Percentiles rank a stretch among this genome's conserved stretches.
Evolutionary conservation across 257 asterid species (phyloP).

Genomic region (Leptodermis oblonga): DNA sequence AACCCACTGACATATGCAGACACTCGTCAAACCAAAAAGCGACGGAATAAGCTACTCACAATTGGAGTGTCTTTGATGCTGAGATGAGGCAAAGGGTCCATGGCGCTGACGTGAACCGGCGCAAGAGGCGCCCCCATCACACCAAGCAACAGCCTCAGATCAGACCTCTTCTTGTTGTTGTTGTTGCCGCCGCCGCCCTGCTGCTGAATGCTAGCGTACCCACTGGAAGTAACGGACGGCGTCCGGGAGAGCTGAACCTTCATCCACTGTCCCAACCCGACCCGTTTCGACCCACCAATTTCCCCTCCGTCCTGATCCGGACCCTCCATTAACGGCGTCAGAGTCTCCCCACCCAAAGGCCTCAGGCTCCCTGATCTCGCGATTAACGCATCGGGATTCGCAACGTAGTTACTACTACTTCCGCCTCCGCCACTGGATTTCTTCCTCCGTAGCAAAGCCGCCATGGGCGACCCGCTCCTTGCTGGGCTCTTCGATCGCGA

Average conservation of each 20-base stretch:
- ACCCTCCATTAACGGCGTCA: slow-evolving; percentile 42
- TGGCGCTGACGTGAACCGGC: slow-evolving; percentile 77
- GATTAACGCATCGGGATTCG: slow-evolving; percentile 27
- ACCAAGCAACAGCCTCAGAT: slow-evolving; percentile 84
- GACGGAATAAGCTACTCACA: slow-evolving; percentile 29
- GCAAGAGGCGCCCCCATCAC: slow-evolving; percentile 97
- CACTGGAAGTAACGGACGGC: slow-evolving; percentile 47
- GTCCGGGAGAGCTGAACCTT: slow-evolving; percentile 33
- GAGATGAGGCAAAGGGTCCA: slow-evolving; percentile 89
- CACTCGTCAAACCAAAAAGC: slow-evolving; percentile 9
- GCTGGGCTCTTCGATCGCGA: slow-evolving; percentile 74
- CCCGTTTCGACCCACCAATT: slow-evolving; percentile 32
- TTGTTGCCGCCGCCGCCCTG: slow-evolving; percentile 1
- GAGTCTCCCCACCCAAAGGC: slow-evolving; percentile 34
- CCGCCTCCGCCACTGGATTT: slow-evolving; percentile 24
- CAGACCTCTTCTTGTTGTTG: slow-evolving; percentile 49
- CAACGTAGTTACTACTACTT: slow-evolving; percentile 8
- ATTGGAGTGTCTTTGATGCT: slow-evolving; percentile 90
- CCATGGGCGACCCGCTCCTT: slow-evolving; percentile 62
- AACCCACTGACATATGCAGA: background rate
- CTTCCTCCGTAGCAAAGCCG: slow-evolving; percentile 59
- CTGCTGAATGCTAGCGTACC: slow-evolving; percentile 13
- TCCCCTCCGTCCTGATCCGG: slow-evolving; percentile 41
- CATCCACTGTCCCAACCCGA: slow-evolving; percentile 41
- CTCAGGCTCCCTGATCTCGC: slow-evolving; percentile 38